Evolutionary conservation across 345 rosid genomes (phyloP).

Genomic region (Dipteronia sinensis): DNA sequence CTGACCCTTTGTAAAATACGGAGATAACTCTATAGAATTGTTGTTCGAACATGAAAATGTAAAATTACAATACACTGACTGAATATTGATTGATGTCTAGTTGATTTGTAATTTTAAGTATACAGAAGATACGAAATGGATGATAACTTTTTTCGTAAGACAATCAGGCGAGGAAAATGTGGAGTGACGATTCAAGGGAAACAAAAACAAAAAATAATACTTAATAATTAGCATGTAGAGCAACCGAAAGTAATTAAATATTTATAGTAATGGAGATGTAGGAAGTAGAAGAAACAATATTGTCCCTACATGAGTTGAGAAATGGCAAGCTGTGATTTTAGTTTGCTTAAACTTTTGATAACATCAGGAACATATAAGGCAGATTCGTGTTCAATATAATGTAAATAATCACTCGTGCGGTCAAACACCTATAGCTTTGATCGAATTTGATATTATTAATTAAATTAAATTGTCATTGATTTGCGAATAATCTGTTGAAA

Average conservation of each 20-base stretch:
- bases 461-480: not conserved
- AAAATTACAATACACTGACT: no score
- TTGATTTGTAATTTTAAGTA: no score
- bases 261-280: conserved; percentile 23
- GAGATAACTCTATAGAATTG: no score
- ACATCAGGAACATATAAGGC: conserved; percentile 14
- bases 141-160: not conserved
- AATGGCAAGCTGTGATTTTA: conserved; percentile 25
- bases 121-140: no score
- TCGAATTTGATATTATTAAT: not conserved
- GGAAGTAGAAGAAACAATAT: conserved; percentile 44
- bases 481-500: conserved; percentile 24
- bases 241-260: conserved; percentile 9
- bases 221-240: not conserved
- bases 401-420: conserved; percentile 55
- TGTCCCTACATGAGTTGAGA: conserved; percentile 48
- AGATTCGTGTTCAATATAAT: conserved; percentile 9
- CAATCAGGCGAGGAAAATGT: not conserved
- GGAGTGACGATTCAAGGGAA: not conserved
- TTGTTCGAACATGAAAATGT: no score
- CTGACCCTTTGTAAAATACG: no score
- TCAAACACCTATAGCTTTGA: conserved; percentile 31
- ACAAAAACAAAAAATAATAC: no score
- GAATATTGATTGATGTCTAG: no score
- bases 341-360: conserved; percentile 33